These are phyloP conservation scores for Cucurbita pepo DNA, from an alignment of 306 rosid species.

Conservation along the genomic window DNA sequence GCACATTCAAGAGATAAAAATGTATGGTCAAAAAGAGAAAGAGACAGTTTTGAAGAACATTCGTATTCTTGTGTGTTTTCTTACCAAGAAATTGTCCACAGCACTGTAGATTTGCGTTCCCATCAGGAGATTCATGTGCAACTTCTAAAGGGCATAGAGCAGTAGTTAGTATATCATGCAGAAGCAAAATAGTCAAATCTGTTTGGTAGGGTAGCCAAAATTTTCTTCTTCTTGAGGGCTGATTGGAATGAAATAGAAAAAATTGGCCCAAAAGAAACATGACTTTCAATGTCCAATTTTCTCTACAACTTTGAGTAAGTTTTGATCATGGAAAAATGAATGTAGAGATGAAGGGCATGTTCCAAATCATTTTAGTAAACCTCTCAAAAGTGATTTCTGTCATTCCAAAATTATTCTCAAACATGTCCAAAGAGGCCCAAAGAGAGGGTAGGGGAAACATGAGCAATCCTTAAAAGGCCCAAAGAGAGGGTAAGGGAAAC, in stretches of 20 bases:
- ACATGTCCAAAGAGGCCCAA: neutral
- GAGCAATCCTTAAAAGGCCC: no score
- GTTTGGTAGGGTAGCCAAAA: neutral
- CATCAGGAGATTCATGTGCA: neutral
- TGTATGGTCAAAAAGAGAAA: neutral
- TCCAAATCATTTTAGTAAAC: no score
- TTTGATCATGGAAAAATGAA: neutral
- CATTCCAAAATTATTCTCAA: no score
- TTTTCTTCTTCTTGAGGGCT: neutral
- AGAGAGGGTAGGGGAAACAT: neutral
- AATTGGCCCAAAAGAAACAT: neutral
- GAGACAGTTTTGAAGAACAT: neutral
- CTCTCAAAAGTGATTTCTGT: no score
- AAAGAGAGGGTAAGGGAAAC: neutral
- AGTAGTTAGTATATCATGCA: neutral
- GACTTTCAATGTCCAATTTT: neutral
- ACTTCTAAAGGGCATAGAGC: neutral
- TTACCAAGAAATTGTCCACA: conserved; percentile 1
- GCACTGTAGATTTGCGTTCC: neutral
- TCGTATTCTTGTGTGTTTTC: neutral
- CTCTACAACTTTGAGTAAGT: neutral
- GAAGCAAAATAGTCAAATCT: neutral
- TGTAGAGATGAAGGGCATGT: neutral
- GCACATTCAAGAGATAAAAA: neutral
- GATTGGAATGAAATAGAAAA: neutral